Evolutionary conservation across 352 stramenopile species (phyloP).

Genomic region (Pythium oligandrum): DNA sequence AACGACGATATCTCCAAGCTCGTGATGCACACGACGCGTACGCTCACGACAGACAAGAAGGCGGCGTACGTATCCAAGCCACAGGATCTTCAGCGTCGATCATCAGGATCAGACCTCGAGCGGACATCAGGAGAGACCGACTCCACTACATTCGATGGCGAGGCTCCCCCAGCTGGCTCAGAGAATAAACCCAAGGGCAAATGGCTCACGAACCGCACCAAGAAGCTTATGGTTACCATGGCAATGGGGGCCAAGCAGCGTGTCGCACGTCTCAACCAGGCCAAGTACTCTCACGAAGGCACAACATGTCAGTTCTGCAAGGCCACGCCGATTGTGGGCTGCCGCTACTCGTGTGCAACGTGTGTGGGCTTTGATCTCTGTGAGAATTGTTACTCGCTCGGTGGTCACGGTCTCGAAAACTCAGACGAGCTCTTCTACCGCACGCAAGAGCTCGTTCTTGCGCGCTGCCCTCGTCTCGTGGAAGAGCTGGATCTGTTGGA

Average conservation of each 20-base stretch:
- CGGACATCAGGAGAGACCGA: slow-evolving; percentile 17
- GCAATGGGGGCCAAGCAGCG: slow-evolving; percentile 61
- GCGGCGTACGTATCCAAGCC: slow-evolving; percentile 72
- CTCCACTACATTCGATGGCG: slow-evolving; percentile 2
- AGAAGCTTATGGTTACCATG: slow-evolving; percentile 74
- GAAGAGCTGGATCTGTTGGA: slow-evolving; percentile 71
- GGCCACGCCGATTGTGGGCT: slow-evolving; percentile 67
- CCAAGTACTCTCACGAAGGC: slow-evolving; percentile 68
- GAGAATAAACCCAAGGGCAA: slow-evolving; percentile 15
- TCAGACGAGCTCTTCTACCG: slow-evolving; percentile 83
- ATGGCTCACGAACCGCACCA: slow-evolving; percentile 39
- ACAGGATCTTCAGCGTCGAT: slow-evolving; percentile 19
- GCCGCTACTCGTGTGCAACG: slow-evolving; percentile 64
- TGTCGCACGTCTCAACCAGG: slow-evolving; percentile 56
- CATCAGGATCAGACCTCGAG: slow-evolving; percentile 26
- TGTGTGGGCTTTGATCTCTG: slow-evolving; percentile 83
- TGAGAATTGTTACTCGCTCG: slow-evolving; percentile 79
- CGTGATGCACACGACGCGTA: slow-evolving; percentile 54
- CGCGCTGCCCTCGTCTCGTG: slow-evolving; percentile 49
- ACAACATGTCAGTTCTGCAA: slow-evolving; percentile 82
- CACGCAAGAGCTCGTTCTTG: slow-evolving; percentile 71
- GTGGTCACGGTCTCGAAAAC: slow-evolving; percentile 78
- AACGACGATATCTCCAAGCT: slow-evolving; percentile 63
- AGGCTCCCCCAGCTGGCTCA: not conserved
- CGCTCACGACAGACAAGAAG: slow-evolving; percentile 52